Percentiles rank a stretch among this genome's conserved stretches.
These are phyloP conservation scores for Acanthamoeba sp. DNA, from an alignment of 208 protist genomes.

Conservation along the genomic window DNA sequence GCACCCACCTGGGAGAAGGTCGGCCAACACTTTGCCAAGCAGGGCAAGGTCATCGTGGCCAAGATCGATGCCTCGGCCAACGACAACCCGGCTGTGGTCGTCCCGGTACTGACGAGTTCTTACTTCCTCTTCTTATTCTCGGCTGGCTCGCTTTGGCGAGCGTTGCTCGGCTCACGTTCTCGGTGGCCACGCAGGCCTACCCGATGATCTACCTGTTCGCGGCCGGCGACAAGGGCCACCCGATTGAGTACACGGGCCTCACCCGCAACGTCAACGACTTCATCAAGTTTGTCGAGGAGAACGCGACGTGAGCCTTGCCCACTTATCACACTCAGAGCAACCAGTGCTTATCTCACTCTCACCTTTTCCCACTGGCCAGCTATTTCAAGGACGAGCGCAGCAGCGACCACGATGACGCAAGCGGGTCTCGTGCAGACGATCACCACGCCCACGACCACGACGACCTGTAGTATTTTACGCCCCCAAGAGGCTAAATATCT, in stretches of 20 bases:
- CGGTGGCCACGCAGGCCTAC: conserved; percentile 74
- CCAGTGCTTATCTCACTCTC: too few species aligned
- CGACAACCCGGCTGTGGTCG: conserved; percentile 78
- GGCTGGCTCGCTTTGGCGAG: too few species aligned
- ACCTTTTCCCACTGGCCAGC: too few species aligned
- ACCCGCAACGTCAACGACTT: background rate
- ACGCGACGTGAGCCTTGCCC: background rate
- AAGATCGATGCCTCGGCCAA: conserved; percentile 87
- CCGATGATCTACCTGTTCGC: conserved; percentile 87
- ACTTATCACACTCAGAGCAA: background rate
- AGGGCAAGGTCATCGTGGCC: conserved; percentile 84
- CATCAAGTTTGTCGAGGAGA: background rate
- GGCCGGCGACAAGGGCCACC: conserved; percentile 26
- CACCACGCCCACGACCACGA: too few species aligned
- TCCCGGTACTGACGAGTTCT: conserved; percentile 4
- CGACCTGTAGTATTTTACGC: too few species aligned
- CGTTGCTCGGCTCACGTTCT: too few species aligned
- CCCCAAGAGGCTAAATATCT: too few species aligned
- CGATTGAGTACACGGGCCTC: conserved; percentile 77
- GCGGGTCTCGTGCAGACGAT: too few species aligned
- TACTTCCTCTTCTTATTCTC: too few species aligned
- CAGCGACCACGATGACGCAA: background rate
- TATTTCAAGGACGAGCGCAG: too few species aligned
- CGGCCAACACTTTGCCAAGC: conserved; percentile 75
- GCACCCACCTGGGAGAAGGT: conserved; percentile 85